A percentile compares a stretch with the other conserved stretches of the same genome.
Conservation (phyloP, 345 rosid genomes). For the Citrus glauca region DNA sequence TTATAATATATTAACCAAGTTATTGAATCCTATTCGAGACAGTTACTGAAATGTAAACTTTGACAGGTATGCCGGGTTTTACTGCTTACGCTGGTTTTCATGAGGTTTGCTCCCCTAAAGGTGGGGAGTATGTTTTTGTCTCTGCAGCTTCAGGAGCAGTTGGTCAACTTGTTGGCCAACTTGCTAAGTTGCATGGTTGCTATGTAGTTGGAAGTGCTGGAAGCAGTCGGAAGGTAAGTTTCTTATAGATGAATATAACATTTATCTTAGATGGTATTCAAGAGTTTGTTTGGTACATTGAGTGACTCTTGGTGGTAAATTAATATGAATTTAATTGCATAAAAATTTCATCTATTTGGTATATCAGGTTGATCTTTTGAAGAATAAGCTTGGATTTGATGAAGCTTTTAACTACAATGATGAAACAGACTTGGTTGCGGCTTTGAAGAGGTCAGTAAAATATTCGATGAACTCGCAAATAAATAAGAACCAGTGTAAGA, state of each 20-base stretch:
- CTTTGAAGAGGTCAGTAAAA: constrained; percentile 55
- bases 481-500: not conserved
- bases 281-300: not conserved
- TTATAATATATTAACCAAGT: not conserved
- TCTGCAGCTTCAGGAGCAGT: constrained; percentile 80
- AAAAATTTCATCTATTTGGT: not conserved
- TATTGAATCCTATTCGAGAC: not conserved
- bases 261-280: not conserved
- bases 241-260: too few species aligned
- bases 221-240: constrained; percentile 43
- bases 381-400: constrained; percentile 59
- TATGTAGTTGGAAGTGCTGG: constrained; percentile 74
- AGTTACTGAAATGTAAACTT: not conserved
- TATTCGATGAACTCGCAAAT: not conserved
- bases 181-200: constrained; percentile 73
- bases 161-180: constrained; percentile 78
- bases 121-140: constrained; percentile 57
- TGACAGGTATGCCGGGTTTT: constrained; percentile 70
- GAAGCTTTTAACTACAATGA: constrained; percentile 78
- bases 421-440: constrained; percentile 45
- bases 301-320: not conserved
- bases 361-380: constrained; percentile 56
- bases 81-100: constrained; percentile 70
- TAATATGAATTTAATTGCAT: not conserved
- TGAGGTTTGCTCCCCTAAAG: constrained; percentile 58